Evolutionary conservation across 2,329 filamentous ascomycete genomes (phyloP).

Genomic region (Rhinocladiella similis): DNA sequence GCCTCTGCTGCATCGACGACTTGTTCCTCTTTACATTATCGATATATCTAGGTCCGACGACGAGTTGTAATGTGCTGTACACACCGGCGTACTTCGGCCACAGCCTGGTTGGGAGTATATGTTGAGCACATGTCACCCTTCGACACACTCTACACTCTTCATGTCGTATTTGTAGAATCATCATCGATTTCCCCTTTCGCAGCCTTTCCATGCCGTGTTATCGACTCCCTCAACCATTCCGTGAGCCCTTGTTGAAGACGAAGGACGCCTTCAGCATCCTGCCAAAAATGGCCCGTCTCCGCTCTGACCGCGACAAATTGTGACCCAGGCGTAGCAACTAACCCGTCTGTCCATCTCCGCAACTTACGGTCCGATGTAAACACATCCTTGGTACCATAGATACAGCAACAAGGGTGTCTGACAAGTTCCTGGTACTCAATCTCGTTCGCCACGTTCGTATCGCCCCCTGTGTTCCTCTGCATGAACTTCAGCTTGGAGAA

Average conservation of each 20-base stretch:
- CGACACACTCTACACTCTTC: neutral
- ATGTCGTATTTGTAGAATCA: neutral
- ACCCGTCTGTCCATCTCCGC: conserved; percentile 62
- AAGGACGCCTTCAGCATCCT: conserved; percentile 13
- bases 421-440: conserved; percentile 20
- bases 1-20: no score
- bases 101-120: no score
- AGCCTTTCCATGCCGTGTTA: neutral
- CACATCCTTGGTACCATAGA: conserved; percentile 74
- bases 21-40: no score
- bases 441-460: conserved; percentile 61
- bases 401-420: conserved; percentile 33
- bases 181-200: neutral
- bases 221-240: conserved; percentile 13
- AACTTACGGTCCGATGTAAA: conserved; percentile 70
- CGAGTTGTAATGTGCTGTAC: no score
- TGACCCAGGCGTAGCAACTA: conserved; percentile 48
- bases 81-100: no score
- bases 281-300: conserved; percentile 25
- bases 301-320: conserved; percentile 38
- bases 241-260: conserved; percentile 14
- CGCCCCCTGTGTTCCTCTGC: conserved; percentile 41
- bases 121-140: no score
- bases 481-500: conserved; percentile 49
- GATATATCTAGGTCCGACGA: no score